phyloP scores from a whole-genome alignment of 2,329 filamentous ascomycete genomes.

The Pseudocercospora fijiensis region DNA sequence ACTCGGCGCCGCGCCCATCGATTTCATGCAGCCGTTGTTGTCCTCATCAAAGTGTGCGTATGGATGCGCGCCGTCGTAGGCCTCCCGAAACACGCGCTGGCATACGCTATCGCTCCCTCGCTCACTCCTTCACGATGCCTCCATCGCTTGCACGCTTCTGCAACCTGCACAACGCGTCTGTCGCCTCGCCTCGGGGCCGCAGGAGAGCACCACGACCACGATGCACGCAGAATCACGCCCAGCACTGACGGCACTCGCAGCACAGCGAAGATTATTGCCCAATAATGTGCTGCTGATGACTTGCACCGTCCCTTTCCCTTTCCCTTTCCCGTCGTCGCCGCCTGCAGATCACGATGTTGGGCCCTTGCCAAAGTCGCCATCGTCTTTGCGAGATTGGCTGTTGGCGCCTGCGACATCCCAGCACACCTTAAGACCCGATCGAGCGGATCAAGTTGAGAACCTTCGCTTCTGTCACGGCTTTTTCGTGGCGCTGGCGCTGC shows the following conservation, averaged over 20 bases:
- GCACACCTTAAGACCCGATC: neutral
- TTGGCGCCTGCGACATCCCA: neutral
- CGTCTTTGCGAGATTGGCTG: slow-evolving; percentile 6
- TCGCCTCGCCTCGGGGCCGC: neutral
- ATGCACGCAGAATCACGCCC: neutral
- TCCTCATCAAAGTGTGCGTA: neutral
- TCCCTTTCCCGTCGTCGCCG: slow-evolving; percentile 8
- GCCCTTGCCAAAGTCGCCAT: slow-evolving; percentile 7
- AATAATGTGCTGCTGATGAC: slow-evolving; percentile 8
- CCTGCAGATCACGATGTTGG: slow-evolving; percentile 9
- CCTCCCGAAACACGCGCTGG: neutral
- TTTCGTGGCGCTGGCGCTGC: neutral
- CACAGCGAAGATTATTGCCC: no score
- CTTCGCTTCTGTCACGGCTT: neutral
- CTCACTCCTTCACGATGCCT: neutral
- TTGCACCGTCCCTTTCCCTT: slow-evolving; percentile 7
- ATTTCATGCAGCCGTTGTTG: slow-evolving; percentile 6
- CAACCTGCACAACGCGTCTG: neutral
- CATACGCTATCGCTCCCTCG: neutral
- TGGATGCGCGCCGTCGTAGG: no score
- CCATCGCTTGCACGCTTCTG: neutral
- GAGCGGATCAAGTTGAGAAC: slow-evolving; percentile 3
- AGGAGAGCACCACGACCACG: neutral
- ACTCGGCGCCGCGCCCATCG: neutral
- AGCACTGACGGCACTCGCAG: neutral